phyloP scores from a whole-genome alignment of 306 rosid genomes.

The Cicer chorassanicum region DNA sequence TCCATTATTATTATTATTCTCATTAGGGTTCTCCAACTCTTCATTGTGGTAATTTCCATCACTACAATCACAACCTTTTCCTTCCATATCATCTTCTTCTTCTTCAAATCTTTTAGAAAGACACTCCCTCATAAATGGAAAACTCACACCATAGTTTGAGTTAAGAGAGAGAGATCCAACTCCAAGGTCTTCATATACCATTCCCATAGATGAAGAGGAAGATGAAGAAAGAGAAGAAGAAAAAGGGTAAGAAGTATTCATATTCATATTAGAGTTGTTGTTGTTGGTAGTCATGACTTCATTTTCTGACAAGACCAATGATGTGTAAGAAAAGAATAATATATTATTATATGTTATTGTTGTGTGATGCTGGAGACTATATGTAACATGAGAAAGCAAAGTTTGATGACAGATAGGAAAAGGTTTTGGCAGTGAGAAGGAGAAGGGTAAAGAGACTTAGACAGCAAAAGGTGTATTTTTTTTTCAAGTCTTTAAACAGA shows the following conservation, averaged over 20 bases:
- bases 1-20: slow-evolving; percentile 27
- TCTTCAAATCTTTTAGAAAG: slow-evolving; percentile 53
- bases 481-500: slow-evolving; percentile 25
- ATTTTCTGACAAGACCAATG: slow-evolving; percentile 45
- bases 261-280: too few species aligned
- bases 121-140: slow-evolving; percentile 55
- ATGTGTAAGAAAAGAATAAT: slow-evolving; percentile 36
- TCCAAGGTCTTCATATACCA: slow-evolving; percentile 62
- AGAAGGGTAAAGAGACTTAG: slow-evolving; percentile 30
- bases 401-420: slow-evolving; percentile 45
- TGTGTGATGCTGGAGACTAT: slow-evolving; percentile 18
- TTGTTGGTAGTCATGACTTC: slow-evolving; percentile 50
- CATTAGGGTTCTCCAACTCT: slow-evolving; percentile 48
- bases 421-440: slow-evolving; percentile 28
- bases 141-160: slow-evolving; percentile 51
- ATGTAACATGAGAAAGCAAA: slow-evolving; percentile 41
- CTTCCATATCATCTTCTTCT: slow-evolving; percentile 45
- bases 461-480: slow-evolving; percentile 38
- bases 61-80: slow-evolving; percentile 54
- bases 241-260: slow-evolving; percentile 8
- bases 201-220: slow-evolving; percentile 54
- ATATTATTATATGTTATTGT: neutral
- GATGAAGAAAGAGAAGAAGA: neutral
- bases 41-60: slow-evolving; percentile 40
- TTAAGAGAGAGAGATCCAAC: slow-evolving; percentile 69